phyloP scores from a whole-genome alignment of 176 grass and related monocot species.

The Eremochloa ophiuroides region DNA sequence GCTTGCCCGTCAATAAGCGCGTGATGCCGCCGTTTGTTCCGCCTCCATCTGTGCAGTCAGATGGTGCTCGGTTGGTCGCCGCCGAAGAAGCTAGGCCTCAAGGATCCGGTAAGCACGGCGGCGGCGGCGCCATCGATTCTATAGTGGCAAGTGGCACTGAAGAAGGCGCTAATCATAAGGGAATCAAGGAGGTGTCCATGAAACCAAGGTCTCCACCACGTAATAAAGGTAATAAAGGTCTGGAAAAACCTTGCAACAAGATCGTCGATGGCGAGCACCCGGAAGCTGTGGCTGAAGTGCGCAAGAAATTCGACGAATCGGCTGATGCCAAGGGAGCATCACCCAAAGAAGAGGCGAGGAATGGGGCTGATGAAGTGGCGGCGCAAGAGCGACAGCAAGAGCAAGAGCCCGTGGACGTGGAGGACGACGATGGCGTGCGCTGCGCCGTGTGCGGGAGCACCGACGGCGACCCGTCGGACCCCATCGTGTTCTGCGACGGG shows the following conservation, averaged over 20 bases:
- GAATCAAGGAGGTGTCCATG: background rate
- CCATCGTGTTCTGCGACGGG: conserved; percentile 94
- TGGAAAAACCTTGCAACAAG: background rate
- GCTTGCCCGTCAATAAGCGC: conserved; percentile 22
- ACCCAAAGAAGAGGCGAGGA: background rate
- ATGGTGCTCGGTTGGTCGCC: background rate
- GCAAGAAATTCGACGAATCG: background rate
- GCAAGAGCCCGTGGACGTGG: background rate
- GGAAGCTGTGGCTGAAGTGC: background rate
- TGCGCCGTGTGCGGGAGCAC: conserved; percentile 84
- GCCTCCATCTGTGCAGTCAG: background rate
- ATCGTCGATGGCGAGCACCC: background rate
- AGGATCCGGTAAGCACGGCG: background rate
- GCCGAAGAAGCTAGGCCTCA: background rate
- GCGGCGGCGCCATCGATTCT: background rate
- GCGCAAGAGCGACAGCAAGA: background rate
- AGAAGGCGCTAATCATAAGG: background rate
- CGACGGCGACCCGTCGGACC: conserved; percentile 77
- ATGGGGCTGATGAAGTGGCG: background rate
- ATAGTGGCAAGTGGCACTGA: background rate
- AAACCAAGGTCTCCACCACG: conserved; percentile 2
- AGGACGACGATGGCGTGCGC: conserved; percentile 64
- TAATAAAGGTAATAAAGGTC: too few species aligned
- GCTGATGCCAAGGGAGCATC: background rate
- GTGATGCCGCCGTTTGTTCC: conserved; percentile 16